These are phyloP conservation scores for Spongispora temasekensis DNA, from an alignment of 1,284 basidiomycete species.

Conservation along the genomic window DNA sequence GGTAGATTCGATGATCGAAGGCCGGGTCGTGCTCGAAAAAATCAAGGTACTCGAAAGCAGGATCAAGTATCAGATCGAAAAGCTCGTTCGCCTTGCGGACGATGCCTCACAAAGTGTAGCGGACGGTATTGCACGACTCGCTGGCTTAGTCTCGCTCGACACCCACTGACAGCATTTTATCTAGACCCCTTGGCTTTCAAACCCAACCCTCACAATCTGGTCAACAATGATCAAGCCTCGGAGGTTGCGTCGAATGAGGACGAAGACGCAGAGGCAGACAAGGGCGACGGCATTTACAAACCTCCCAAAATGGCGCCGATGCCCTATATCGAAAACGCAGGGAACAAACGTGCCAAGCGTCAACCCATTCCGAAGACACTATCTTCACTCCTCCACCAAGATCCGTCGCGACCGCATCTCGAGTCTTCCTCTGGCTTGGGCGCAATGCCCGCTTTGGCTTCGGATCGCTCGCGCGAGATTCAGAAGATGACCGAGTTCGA, in stretches of 20 bases:
- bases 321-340: constrained; percentile 76
- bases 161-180: constrained; percentile 5
- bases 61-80: constrained; percentile 95
- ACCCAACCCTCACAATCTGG: constrained; percentile 78
- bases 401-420: constrained; percentile 40
- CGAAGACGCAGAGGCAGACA: constrained; percentile 30
- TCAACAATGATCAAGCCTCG: constrained; percentile 42
- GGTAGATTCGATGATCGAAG: constrained; percentile 74
- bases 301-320: constrained; percentile 93
- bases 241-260: constrained; percentile 40
- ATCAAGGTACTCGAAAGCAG: constrained; percentile 78
- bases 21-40: constrained; percentile 78
- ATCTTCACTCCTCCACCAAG: constrained; percentile 63
- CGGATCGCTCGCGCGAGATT: constrained; percentile 75
- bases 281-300: constrained; percentile 71
- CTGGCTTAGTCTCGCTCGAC: background rate
- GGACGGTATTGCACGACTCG: constrained; percentile 69
- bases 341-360: constrained; percentile 47
- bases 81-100: constrained; percentile 78
- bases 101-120: constrained; percentile 55
- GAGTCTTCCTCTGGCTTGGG: constrained; percentile 63
- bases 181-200: constrained; percentile 89
- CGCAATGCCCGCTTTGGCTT: constrained; percentile 55
- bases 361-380: constrained; percentile 70
- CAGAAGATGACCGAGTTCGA: constrained; percentile 89